Base-by-base conservation (phyloP, 768 basidiomycete genomes). In the Lentinus tigrinus region DNA sequence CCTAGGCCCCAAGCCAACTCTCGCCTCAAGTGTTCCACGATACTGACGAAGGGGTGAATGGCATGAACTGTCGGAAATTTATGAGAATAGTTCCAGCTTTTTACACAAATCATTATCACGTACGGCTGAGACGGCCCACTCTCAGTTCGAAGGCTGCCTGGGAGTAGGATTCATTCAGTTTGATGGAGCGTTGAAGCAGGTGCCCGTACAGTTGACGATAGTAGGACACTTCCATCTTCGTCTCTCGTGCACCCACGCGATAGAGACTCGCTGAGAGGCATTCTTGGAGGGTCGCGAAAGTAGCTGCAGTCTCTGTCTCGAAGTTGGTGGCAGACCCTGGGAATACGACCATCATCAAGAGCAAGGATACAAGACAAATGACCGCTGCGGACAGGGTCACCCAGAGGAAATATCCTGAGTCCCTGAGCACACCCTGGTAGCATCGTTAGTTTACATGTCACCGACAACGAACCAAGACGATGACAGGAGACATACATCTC, bases 81-180 rank as follows among this genome's bases (percentile, higher is more conserved):
- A 1, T 52, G 27, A 40, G 4, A 13, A 17, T 19, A 13, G 46
- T 42, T 34, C 44, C 5, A 3, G 34, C 7, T 11, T 16, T 10
- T 17, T 36, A 6, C 24, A 8, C n/a, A 4, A 24, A 39, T 10
- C 2, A 11, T 17, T 28, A 16, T 36, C 19, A 52, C 72, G 58
- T 60, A 81, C 80, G 72, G 47, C 73, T 73, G 34, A 81, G 64
- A 21, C 78, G 73, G 23, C 79, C 78, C 7, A 80, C 58, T 6
- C 78, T 73, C 28, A 79, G 66, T 51, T 81, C 80, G 49, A 81
- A 79, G 3, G 74, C 70, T 11, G 80, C 78, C 57, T 77, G 77
- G 3, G 74, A 74, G 59, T 80, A 80, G 21, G 70, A 67, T 39
- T 72, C 63, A 56, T 79, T 76, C 37, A 81, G 66, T 26, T 70